Base-by-base conservation (phyloP, 2,329 filamentous ascomycete species). In the Stenocarpella maydis region DNA sequence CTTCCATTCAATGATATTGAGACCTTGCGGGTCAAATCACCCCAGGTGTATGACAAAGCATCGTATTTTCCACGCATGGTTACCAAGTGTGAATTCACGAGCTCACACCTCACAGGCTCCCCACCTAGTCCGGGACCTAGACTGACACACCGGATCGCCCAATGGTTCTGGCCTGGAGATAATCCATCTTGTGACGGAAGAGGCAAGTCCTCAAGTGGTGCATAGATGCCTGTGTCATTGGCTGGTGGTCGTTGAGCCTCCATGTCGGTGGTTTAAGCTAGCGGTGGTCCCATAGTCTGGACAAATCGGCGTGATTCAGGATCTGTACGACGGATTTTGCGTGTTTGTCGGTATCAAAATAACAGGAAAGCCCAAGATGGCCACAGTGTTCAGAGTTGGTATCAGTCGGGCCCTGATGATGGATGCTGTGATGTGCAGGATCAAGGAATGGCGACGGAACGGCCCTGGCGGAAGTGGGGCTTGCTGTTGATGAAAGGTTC, bases 21-120 rank as follows among this genome's bases (percentile, higher is more conserved):
- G n/a, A n/a, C 12, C 43, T 21, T 63, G 2, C 17, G 12, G 28
- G 19, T 37, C 12, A n/a, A 34, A 9, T 37, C 43, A 17, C 58
- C 58, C 58, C 58, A 63, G 0, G 58, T 63, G 43, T 63, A 63
- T 9, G 58, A 63, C 28, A 63, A 49, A 19, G 58, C 58, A n/a
- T 63, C 58, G 21, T 63, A 63, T 17, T 63, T 63, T 1, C 58
- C 58, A 3, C 58, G 41, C 58, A 49, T 31, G 19, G 10, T 34
- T 3, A 15, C 41, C 58, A 63, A 21, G 19, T 63, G 58, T 4
- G 43, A 63, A n/a, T 31, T 49, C 1, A 63, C 58, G 7, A 63
- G 58, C n/a, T 63, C 41, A 15, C 58, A 63, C 9, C 58, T 63
- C 14, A 63, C 28, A 37, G 58, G 41, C 28, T 63, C 58, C 17